Conservation (phyloP, 768 basidiomycete genomes). For the Hygrophorus pudorinus region DNA sequence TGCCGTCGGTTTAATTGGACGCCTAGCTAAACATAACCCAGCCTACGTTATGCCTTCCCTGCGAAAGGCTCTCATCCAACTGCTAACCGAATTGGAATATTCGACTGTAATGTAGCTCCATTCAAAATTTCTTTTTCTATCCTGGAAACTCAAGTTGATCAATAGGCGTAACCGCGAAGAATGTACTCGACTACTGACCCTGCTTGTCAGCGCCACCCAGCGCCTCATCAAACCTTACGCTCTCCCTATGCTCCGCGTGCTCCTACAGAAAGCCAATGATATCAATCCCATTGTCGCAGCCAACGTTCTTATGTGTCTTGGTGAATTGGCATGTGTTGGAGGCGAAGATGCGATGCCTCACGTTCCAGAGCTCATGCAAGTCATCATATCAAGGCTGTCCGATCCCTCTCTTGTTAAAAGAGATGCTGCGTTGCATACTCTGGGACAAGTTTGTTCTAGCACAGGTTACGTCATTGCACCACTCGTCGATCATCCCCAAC, state of each 20-base stretch:
- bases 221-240: conserved; percentile 94
- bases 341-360: conserved; percentile 84
- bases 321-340: conserved; percentile 86
- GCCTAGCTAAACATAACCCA: conserved; percentile 90
- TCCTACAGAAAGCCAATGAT: conserved; percentile 85
- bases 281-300: conserved; percentile 81
- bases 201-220: conserved; percentile 86
- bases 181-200: conserved; percentile 80
- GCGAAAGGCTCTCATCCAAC: conserved; percentile 89
- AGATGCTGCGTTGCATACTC: conserved; percentile 87
- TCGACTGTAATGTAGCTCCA: conserved; percentile 61
- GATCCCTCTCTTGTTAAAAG: conserved; percentile 85
- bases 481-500: conserved; percentile 81
- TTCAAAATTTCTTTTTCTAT: not conserved
- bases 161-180: conserved; percentile 80
- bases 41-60: conserved; percentile 98
- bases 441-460: conserved; percentile 93
- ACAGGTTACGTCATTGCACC: conserved; percentile 93
- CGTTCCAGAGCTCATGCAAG: conserved; percentile 80
- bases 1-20: conserved; percentile 87
- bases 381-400: conserved; percentile 82
- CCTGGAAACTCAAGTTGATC: not conserved
- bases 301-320: conserved; percentile 88
- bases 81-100: conserved; percentile 94
- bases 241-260: conserved; percentile 85